Percentiles rank a stretch among this genome's conserved stretches.
phyloP scores from a whole-genome alignment of 169 alveolate species.

The Cryptosporidium viatorum region DNA sequence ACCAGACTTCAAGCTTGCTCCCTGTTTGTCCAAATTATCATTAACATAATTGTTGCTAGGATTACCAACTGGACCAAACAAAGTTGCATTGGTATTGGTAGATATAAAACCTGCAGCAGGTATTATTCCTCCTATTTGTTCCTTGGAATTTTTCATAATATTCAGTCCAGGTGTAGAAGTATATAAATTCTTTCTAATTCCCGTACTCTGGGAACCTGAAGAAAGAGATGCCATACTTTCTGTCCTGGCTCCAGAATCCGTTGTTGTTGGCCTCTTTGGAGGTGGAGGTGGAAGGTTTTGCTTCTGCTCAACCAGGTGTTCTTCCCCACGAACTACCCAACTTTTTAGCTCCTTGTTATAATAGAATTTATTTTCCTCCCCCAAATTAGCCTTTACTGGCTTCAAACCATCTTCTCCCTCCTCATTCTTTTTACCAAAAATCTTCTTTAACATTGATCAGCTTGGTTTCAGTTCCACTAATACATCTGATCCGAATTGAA shows the following conservation, averaged over 20 bases:
- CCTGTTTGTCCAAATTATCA: background rate
- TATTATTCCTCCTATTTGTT: conserved; percentile 11
- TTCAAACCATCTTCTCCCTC: conserved; percentile 60
- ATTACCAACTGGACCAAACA: background rate
- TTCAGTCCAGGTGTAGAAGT: conserved; percentile 64
- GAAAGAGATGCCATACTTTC: conserved; percentile 35
- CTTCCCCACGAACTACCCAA: conserved; percentile 75
- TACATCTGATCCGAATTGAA: background rate
- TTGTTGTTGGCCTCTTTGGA: conserved; percentile 37
- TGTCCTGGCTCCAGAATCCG: conserved; percentile 36
- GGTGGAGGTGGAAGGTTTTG: conserved; percentile 67
- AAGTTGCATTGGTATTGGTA: background rate
- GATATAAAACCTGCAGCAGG: conserved; percentile 15
- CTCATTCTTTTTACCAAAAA: conserved; percentile 59
- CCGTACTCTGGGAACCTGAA: conserved; percentile 19
- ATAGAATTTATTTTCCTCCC: conserved; percentile 67
- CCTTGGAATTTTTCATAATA: conserved; percentile 16
- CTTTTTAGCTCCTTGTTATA: conserved; percentile 59
- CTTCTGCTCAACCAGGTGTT: conserved; percentile 57
- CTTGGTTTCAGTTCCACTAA: background rate
- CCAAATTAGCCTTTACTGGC: conserved; percentile 68
- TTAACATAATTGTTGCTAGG: too few species aligned
- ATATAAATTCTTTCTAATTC: conserved; percentile 30
- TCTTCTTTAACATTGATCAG: conserved; percentile 43
- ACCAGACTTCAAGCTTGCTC: background rate